Conservation (phyloP, 1,284 basidiomycete species). For the Phylloporus sp. region DNA sequence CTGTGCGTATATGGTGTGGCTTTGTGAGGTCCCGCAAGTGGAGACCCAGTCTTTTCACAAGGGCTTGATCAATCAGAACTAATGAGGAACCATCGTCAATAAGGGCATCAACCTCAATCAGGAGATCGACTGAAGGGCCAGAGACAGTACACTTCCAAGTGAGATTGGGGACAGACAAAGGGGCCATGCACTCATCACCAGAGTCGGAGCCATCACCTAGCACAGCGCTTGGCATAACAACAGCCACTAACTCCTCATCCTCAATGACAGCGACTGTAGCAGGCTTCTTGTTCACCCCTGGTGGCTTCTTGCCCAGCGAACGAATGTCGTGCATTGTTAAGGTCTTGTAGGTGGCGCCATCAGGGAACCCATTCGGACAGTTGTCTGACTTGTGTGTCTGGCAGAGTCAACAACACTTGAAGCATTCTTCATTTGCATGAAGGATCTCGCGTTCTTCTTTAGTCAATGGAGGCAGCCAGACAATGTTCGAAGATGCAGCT, state of each 20-base stretch:
- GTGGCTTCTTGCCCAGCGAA: neutral
- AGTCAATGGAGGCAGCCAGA: neutral
- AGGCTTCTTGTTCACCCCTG: neutral
- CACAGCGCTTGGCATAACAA: neutral
- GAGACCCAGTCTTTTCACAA: neutral
- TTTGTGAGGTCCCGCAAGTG: no score
- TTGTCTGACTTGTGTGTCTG: neutral
- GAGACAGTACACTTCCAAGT: neutral
- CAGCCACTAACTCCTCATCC: neutral
- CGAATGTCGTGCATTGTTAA: neutral
- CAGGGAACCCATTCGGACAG: neutral
- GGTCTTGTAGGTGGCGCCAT: neutral
- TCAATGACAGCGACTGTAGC: neutral
- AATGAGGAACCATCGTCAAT: conserved; percentile 7
- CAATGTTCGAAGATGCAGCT: neutral
- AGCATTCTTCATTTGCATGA: neutral
- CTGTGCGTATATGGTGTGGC: no score
- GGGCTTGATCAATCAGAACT: conserved; percentile 7
- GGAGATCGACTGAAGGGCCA: neutral
- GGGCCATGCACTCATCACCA: conserved; percentile 1
- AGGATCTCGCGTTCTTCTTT: neutral
- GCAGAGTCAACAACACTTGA: neutral
- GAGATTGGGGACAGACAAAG: neutral
- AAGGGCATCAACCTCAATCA: neutral
- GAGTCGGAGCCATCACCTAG: neutral